A percentile compares a stretch with the other conserved stretches of the same genome.
These are phyloP conservation scores for Starmerella davenportii DNA, from an alignment of 805 yeast genomes.

Conservation along the genomic window DNA sequence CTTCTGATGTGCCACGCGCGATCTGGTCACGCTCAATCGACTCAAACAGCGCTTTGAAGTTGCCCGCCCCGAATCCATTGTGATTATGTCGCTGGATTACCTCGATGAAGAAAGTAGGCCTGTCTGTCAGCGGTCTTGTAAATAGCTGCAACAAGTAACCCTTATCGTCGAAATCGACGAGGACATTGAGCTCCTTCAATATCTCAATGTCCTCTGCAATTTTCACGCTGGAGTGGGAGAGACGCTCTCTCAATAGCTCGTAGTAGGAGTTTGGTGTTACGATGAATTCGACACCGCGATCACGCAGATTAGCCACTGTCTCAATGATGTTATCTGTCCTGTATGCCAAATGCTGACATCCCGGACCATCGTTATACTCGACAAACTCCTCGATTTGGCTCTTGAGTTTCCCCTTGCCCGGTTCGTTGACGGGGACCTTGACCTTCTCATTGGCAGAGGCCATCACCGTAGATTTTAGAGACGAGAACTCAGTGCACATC, in stretches of 20 bases:
- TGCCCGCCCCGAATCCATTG: constrained; percentile 79
- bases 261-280: constrained; percentile 43
- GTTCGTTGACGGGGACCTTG: constrained; percentile 76
- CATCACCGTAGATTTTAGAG: constrained; percentile 61
- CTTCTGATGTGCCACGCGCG: not conserved
- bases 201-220: constrained; percentile 36
- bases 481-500: constrained; percentile 50
- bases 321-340: constrained; percentile 41
- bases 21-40: constrained; percentile 63
- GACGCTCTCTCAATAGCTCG: constrained; percentile 28
- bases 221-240: constrained; percentile 28
- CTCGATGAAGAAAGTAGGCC: constrained; percentile 72
- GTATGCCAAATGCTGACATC: constrained; percentile 70
- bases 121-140: constrained; percentile 54
- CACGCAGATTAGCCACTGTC: constrained; percentile 35
- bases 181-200: constrained; percentile 36
- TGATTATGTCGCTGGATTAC: constrained; percentile 65
- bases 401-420: constrained; percentile 45
- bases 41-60: constrained; percentile 66
- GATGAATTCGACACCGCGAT: constrained; percentile 58
- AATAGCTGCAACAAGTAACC: constrained; percentile 71
- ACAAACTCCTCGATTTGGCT: constrained; percentile 73
- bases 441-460: constrained; percentile 44
- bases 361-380: constrained; percentile 61
- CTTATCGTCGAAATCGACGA: constrained; percentile 59